Conservation (phyloP, 2,329 filamentous ascomycete species). For the Hypoxylon sp. region DNA sequence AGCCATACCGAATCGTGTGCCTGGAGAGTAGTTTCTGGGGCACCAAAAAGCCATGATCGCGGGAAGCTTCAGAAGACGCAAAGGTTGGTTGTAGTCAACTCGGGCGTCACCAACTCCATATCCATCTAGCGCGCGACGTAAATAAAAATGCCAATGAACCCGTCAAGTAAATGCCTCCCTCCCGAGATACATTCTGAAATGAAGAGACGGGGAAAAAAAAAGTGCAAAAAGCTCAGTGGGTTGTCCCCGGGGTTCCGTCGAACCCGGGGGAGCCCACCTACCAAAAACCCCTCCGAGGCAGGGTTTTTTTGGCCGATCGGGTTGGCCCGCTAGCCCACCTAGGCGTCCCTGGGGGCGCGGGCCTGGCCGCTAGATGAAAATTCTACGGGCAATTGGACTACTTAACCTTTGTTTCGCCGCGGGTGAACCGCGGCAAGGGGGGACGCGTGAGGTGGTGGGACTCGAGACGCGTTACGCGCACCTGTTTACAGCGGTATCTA, state of each 20-base stretch:
- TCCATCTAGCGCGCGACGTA: background rate
- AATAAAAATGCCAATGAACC: background rate
- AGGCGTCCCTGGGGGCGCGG: background rate
- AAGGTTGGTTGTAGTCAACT: too few species aligned
- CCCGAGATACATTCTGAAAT: too few species aligned
- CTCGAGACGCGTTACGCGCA: background rate
- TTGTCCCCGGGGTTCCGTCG: background rate
- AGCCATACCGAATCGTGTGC: too few species aligned
- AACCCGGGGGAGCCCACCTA: background rate
- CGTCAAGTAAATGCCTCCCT: background rate
- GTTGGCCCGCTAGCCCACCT: background rate
- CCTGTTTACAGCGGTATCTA: background rate
- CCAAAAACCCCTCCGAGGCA: background rate
- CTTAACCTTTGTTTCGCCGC: background rate
- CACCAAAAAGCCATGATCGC: too few species aligned
- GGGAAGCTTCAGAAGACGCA: too few species aligned
- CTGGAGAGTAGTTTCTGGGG: background rate
- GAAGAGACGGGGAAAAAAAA: background rate
- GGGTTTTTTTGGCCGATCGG: background rate
- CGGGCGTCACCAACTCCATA: background rate
- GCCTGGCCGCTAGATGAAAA: background rate
- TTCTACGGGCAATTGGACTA: background rate
- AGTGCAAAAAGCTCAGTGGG: conserved; percentile 5
- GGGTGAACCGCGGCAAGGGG: background rate
- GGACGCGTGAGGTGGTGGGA: background rate